These are phyloP conservation scores for thale cress (Arabidopsis thaliana) DNA, from an alignment of 345 rosid genomes.

Conservation along the genomic window TAIR10.1 NC_003076.8:15308501-15309000, in stretches of 20 bases:
- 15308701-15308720: not conserved
- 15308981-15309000: too few relatives aligned
- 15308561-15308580: too few relatives aligned
- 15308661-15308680: too few relatives aligned
- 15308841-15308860: slow-evolving; percentile 5
- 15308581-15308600: too few relatives aligned
- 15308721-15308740: too few relatives aligned
- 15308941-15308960: not conserved
- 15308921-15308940: not conserved
- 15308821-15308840: slow-evolving; percentile 14
- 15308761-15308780: slow-evolving; percentile 17
- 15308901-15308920: not conserved
- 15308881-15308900: not conserved
- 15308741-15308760: not conserved
- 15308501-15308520: too few relatives aligned
- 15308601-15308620: too few relatives aligned
- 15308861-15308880: slow-evolving; percentile 23
- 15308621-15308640: too few relatives aligned
- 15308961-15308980: not conserved
- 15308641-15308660: too few relatives aligned
- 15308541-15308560: too few relatives aligned
- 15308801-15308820: slow-evolving; percentile 12
- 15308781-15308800: slow-evolving; percentile 24
- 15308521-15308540: too few relatives aligned
- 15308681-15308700: too few relatives aligned